These are phyloP conservation scores for Zygosaccharomyces siamensis DNA, from an alignment of 805 yeast genomes.

Conservation along the genomic window DNA sequence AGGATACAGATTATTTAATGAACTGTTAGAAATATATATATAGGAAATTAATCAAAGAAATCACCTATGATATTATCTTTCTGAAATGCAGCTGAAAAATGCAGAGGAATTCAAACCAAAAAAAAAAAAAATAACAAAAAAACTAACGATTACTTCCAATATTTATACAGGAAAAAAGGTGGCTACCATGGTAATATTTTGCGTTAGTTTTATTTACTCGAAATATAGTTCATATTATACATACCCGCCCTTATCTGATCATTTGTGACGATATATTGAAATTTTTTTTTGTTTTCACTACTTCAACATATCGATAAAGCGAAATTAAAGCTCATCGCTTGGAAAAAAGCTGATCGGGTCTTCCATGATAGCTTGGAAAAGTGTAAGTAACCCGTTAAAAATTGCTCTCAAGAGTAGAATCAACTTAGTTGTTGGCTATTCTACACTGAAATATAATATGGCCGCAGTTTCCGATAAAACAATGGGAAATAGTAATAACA, in stretches of 20 bases:
- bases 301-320: background rate
- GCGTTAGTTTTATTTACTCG: background rate
- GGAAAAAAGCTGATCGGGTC: background rate
- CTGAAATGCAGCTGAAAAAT: no score
- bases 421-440: background rate
- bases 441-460: background rate
- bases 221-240: background rate
- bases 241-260: background rate
- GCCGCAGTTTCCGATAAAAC: background rate
- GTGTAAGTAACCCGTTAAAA: background rate
- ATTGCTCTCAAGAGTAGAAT: background rate
- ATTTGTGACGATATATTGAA: constrained; percentile 1
- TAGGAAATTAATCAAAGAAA: no score
- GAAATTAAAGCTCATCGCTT: constrained; percentile 1
- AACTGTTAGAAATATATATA: no score
- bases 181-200: no score
- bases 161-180: no score
- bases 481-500: constrained; percentile 5
- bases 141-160: no score
- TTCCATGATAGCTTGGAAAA: background rate
- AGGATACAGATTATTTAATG: no score
- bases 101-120: no score
- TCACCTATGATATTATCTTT: no score
- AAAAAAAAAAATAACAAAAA: no score
- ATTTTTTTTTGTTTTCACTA: background rate